phyloP scores from a whole-genome alignment of 495 filamentous ascomycete genomes.

The Neurospora sp. region DNA sequence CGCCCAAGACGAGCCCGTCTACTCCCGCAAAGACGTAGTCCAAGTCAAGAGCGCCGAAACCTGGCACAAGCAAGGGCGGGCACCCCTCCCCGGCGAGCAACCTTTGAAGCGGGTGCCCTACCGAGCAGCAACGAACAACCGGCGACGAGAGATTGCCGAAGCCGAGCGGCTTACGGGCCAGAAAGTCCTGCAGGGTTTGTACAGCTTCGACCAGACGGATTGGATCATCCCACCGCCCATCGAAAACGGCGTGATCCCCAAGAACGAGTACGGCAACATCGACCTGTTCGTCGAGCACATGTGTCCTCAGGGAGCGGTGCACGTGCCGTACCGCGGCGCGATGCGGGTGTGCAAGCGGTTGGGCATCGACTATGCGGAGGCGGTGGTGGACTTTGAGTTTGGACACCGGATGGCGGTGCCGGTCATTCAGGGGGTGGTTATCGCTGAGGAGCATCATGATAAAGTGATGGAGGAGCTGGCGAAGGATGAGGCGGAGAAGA shows the following conservation, averaged over 20 bases:
- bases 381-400: constrained; percentile 95
- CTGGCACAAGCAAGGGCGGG: constrained; percentile 94
- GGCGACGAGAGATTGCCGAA: constrained; percentile 85
- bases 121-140: constrained; percentile 77
- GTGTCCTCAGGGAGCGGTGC: constrained; percentile 77
- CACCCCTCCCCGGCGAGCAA: constrained; percentile 53
- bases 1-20: constrained; percentile 69
- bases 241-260: constrained; percentile 75
- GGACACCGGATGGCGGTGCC: constrained; percentile 86
- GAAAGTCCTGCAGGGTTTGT: constrained; percentile 80
- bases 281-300: constrained; percentile 91
- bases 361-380: constrained; percentile 83
- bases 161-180: constrained; percentile 64
- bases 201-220: constrained; percentile 76
- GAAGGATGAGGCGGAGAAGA: constrained; percentile 69
- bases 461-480: constrained; percentile 71
- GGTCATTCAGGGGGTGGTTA: constrained; percentile 79
- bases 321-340: constrained; percentile 69
- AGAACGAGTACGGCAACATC: constrained; percentile 93
- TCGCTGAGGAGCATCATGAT: constrained; percentile 69
- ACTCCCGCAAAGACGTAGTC: constrained; percentile 66
- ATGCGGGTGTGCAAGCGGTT: constrained; percentile 73
- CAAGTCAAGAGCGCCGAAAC: constrained; percentile 85
- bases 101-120: constrained; percentile 83
- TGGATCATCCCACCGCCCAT: constrained; percentile 87